A percentile compares a stretch with the other conserved stretches of the same genome.
Evolutionary conservation across 768 basidiomycete species (phyloP).

Genomic region (Mycena metata): DNA sequence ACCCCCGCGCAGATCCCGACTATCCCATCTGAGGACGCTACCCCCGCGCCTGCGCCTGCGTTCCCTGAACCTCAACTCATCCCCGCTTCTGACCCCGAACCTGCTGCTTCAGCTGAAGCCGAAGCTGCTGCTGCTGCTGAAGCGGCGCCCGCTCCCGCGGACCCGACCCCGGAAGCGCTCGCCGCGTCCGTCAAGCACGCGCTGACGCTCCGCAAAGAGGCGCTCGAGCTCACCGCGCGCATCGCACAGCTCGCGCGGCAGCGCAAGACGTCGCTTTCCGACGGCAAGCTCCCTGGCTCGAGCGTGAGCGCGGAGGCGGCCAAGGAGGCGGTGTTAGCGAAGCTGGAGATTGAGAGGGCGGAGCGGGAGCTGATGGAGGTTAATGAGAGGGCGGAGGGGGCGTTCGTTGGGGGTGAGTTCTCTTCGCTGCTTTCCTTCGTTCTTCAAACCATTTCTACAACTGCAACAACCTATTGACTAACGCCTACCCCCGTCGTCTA

Average conservation of each 20-base stretch:
- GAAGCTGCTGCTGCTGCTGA: background rate
- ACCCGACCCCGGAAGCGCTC: background rate
- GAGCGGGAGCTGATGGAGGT: constrained; percentile 33
- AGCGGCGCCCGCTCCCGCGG: background rate
- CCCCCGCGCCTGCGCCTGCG: no score
- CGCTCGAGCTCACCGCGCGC: constrained; percentile 34
- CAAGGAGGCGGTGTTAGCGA: constrained; percentile 23
- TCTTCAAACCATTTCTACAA: background rate
- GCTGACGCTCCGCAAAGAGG: constrained; percentile 35
- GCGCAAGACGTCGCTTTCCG: constrained; percentile 30
- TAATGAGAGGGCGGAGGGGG: constrained; percentile 36
- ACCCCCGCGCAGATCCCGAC: no score
- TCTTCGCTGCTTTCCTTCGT: background rate
- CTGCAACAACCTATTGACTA: background rate
- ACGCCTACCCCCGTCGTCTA: background rate
- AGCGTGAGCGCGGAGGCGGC: no score
- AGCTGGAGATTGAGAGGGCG: constrained; percentile 33
- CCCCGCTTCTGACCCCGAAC: no score
- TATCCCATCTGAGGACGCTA: no score
- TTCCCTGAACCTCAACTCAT: no score
- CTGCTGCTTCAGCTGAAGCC: background rate
- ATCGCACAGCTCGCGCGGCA: constrained; percentile 30
- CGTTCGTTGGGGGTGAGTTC: constrained; percentile 32
- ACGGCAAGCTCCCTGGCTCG: background rate
- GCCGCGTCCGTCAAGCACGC: constrained; percentile 19